A percentile compares a stretch with the other conserved stretches of the same genome.
Evolutionary conservation across 805 yeast species (phyloP).

Genomic region (Wickerhamiella qilinensis): DNA sequence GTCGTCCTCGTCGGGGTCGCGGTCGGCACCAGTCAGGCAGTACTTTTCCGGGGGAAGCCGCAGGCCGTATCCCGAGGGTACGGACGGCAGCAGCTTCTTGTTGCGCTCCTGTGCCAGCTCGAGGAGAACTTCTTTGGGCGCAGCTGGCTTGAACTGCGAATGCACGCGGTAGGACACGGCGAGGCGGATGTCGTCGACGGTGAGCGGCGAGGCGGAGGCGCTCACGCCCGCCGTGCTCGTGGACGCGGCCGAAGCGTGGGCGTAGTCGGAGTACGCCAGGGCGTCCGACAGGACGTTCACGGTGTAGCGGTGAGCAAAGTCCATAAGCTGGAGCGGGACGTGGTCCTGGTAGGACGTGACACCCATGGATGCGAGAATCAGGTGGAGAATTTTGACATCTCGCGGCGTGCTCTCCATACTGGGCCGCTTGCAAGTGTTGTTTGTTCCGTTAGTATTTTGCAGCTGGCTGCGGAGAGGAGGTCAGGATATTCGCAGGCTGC

Average conservation of each 20-base stretch:
- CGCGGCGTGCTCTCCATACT: conserved; percentile 35
- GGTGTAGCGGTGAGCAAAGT: conserved; percentile 83
- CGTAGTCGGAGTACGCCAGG: conserved; percentile 69
- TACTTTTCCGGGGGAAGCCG: conserved; percentile 96
- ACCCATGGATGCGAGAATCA: conserved; percentile 86
- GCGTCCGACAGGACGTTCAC: conserved; percentile 81
- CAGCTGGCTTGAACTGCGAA: conserved; percentile 89
- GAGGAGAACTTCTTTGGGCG: conserved; percentile 80
- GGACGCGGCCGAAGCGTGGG: conserved; percentile 20
- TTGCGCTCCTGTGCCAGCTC: conserved; percentile 89
- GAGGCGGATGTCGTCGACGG: conserved; percentile 79
- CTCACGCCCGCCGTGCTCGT: conserved; percentile 25
- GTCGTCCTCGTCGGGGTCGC: conserved; percentile 43
- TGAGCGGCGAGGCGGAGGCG: conserved; percentile 31
- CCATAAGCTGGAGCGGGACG: conserved; percentile 91
- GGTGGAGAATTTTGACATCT: conserved; percentile 78
- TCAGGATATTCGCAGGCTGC: no score
- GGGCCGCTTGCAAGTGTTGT: no score
- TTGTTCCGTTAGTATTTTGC: no score
- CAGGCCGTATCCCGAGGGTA: conserved; percentile 80
- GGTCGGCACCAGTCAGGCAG: conserved; percentile 72
- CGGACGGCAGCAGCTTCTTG: conserved; percentile 77
- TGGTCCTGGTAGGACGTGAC: conserved; percentile 87
- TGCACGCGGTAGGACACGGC: conserved; percentile 92
- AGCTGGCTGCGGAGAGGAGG: no score